Conservation (phyloP, 371 early-diverging fungal genomes). For the Mucor piriformis region DNA sequence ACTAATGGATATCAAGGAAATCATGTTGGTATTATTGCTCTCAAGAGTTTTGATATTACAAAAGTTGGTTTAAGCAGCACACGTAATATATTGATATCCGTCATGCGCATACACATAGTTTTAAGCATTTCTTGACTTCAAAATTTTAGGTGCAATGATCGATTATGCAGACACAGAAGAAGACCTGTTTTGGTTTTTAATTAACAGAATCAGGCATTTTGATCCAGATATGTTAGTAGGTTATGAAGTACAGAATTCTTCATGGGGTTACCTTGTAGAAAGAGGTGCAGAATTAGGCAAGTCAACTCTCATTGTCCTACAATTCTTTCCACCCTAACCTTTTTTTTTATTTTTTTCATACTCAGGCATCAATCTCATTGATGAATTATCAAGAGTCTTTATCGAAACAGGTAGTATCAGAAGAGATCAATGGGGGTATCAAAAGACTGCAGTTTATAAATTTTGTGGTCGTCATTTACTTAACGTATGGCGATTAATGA, state of each 20-base stretch:
- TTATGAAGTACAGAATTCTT: constrained; percentile 80
- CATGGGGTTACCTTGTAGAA: constrained; percentile 89
- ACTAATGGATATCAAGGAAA: constrained; percentile 56
- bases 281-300: constrained; percentile 51
- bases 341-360: no score
- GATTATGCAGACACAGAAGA: constrained; percentile 51
- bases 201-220: constrained; percentile 52
- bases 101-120: not conserved
- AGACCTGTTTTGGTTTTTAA: constrained; percentile 52
- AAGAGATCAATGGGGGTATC: constrained; percentile 60
- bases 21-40: constrained; percentile 33
- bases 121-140: not conserved
- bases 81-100: constrained; percentile 1
- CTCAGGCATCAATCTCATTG: no score
- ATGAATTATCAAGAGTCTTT: constrained; percentile 52
- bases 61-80: constrained; percentile 41
- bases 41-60: constrained; percentile 29
- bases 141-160: constrained; percentile 17
- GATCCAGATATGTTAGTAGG: constrained; percentile 91
- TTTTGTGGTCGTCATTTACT: constrained; percentile 81
- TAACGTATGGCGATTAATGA: constrained; percentile 87
- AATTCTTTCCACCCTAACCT: no score
- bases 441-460: constrained; percentile 63
- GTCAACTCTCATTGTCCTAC: no score
- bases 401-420: constrained; percentile 13